Evolutionary conservation across 331 rosid species (phyloP).

Genomic region (Arachis monticola): DNA sequence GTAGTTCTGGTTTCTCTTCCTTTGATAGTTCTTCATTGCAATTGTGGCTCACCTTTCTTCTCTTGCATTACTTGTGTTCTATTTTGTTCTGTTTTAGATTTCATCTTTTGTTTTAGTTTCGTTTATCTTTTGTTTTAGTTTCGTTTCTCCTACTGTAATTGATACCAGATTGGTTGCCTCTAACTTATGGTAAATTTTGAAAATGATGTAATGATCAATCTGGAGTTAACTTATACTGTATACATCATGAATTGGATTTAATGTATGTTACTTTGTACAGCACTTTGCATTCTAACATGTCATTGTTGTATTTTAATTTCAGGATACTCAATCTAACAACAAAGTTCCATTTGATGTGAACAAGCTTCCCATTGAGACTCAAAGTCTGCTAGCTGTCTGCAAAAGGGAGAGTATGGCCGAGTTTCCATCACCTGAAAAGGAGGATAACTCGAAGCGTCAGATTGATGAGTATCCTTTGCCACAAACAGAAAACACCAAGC

Average conservation of each 20-base stretch:
- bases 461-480: conserved; percentile 62
- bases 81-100: background rate
- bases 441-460: conserved; percentile 37
- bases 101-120: background rate
- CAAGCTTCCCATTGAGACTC: conserved; percentile 69
- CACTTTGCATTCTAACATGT: conserved; percentile 23
- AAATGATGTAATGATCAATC: background rate
- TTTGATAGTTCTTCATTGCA: background rate
- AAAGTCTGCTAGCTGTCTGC: conserved; percentile 61
- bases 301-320: conserved; percentile 38
- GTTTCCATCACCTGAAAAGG: conserved; percentile 57
- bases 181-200: conserved; percentile 6
- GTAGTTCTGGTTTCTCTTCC: background rate
- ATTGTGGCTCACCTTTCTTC: background rate
- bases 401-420: conserved; percentile 78
- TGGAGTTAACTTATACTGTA: conserved; percentile 10
- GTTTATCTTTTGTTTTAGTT: background rate
- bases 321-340: conserved; percentile 64
- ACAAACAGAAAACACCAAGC: conserved; percentile 59
- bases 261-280: conserved; percentile 26
- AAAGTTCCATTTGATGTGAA: conserved; percentile 57
- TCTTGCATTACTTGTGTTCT: background rate
- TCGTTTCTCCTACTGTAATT: background rate
- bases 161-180: background rate
- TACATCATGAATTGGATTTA: conserved; percentile 19